Evolutionary conservation across 2,329 filamentous ascomycete genomes (phyloP).

Genomic region (Colletotrichum sp.): DNA sequence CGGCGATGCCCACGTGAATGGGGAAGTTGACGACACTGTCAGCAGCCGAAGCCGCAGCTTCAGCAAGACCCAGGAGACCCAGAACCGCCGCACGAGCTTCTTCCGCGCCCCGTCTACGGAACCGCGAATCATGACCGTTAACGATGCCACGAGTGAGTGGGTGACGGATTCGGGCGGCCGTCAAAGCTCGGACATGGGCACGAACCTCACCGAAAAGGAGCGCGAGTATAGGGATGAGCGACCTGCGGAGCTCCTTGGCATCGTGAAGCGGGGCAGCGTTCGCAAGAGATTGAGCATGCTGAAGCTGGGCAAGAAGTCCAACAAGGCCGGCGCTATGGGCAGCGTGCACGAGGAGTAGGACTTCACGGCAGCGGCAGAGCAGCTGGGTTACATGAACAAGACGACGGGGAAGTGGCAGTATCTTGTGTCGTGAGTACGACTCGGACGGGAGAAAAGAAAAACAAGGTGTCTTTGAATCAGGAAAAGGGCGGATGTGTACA

Average conservation of each 20-base stretch:
- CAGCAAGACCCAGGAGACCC: slow-evolving; percentile 34
- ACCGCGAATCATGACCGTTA: slow-evolving; percentile 12
- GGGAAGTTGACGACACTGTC: slow-evolving; percentile 30
- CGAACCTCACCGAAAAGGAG: slow-evolving; percentile 25
- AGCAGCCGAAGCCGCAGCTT: slow-evolving; percentile 27
- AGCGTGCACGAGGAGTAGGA: slow-evolving; percentile 61
- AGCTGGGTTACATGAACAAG: slow-evolving; percentile 23
- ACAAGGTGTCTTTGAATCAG: not conserved
- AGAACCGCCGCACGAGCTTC: slow-evolving; percentile 46
- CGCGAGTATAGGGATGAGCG: slow-evolving; percentile 29
- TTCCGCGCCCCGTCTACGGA: slow-evolving; percentile 45
- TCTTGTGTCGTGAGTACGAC: slow-evolving; percentile 10
- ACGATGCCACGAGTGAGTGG: slow-evolving; percentile 31
- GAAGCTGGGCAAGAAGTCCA: slow-evolving; percentile 74
- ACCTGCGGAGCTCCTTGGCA: slow-evolving; percentile 25
- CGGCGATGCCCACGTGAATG: slow-evolving; percentile 33
- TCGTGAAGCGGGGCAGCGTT: slow-evolving; percentile 65
- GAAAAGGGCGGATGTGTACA: not conserved
- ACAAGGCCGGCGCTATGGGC: slow-evolving; percentile 59
- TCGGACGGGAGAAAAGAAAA: not conserved
- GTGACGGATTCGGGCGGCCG: slow-evolving; percentile 32
- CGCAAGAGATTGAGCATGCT: slow-evolving; percentile 81
- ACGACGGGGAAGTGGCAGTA: slow-evolving; percentile 24
- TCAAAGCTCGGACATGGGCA: slow-evolving; percentile 26
- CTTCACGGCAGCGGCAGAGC: slow-evolving; percentile 17